phyloP scores from a whole-genome alignment of 2,329 filamentous ascomycete genomes.

The Paecilomyces dactylethromorphus region DNA sequence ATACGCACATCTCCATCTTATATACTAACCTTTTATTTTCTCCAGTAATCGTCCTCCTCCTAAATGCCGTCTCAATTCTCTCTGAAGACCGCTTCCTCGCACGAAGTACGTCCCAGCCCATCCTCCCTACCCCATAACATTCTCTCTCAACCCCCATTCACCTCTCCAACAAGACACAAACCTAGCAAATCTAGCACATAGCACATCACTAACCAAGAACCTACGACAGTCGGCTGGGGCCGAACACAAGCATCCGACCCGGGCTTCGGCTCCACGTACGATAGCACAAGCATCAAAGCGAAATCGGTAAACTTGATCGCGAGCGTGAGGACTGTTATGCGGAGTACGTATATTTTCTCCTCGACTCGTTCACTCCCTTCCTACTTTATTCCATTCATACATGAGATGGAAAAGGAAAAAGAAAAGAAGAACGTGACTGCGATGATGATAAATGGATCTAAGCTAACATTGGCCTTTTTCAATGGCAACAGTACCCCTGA shows the following conservation, averaged over 20 bases:
- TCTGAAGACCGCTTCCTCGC: conserved; percentile 92
- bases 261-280: conserved; percentile 64
- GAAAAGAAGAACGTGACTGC: background rate
- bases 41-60: conserved; percentile 72
- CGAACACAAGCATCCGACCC: conserved; percentile 54
- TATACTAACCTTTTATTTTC: conserved; percentile 1
- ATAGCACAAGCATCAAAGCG: conserved; percentile 74
- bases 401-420: background rate
- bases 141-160: background rate
- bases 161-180: background rate
- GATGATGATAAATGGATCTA: background rate
- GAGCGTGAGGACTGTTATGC: conserved; percentile 84
- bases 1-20: background rate
- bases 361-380: background rate
- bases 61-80: conserved; percentile 89
- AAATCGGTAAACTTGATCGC: conserved; percentile 86
- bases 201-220: conserved; percentile 1
- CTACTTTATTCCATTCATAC: too few relatives aligned
- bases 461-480: background rate
- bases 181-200: background rate
- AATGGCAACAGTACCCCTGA: conserved; percentile 63
- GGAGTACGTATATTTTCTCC: conserved; percentile 57
- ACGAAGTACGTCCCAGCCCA: conserved; percentile 49
- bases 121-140: conserved; percentile 2
- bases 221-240: conserved; percentile 67